These are phyloP conservation scores for Pseudogymnoascus verrucosus DNA, from an alignment of 2,329 filamentous ascomycete genomes.

Conservation along the genomic window DNA sequence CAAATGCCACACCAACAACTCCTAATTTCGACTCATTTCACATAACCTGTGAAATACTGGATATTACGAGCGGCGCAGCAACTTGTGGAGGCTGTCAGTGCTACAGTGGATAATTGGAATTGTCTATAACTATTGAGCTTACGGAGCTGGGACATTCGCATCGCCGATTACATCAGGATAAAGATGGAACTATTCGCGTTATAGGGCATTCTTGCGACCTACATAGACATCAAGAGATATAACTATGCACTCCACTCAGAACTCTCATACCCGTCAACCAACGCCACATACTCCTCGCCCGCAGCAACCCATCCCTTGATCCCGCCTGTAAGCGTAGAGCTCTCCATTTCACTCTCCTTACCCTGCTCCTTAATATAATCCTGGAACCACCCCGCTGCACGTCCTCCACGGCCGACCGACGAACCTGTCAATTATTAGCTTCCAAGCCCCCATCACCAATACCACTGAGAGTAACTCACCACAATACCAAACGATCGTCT, in stretches of 20 bases:
- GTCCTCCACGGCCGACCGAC: conserved; percentile 29
- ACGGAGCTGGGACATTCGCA: background rate
- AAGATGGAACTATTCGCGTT: background rate
- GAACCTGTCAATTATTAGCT: conserved; percentile 25
- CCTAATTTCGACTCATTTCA: background rate
- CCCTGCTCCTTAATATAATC: conserved; percentile 27
- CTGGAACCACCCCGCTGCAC: conserved; percentile 32
- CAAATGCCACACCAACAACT: background rate
- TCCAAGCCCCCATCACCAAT: background rate
- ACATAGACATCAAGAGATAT: background rate
- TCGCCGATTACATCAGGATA: no score
- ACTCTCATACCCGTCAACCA: conserved; percentile 29
- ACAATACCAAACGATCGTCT: conserved; percentile 27
- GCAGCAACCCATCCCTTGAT: conserved; percentile 30
- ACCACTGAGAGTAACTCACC: conserved; percentile 11
- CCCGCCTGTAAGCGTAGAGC: conserved; percentile 27
- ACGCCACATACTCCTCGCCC: conserved; percentile 26
- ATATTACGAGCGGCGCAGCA: background rate
- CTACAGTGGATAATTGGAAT: background rate
- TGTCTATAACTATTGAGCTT: background rate
- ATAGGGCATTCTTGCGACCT: background rate
- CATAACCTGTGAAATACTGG: background rate
- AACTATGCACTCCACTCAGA: conserved; percentile 11
- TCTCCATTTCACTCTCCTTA: conserved; percentile 25
- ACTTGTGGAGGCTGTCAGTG: background rate